Evolutionary conservation across 2,329 filamentous ascomycete genomes (phyloP).

Genomic region (Colletotrichum acutatum): DNA sequence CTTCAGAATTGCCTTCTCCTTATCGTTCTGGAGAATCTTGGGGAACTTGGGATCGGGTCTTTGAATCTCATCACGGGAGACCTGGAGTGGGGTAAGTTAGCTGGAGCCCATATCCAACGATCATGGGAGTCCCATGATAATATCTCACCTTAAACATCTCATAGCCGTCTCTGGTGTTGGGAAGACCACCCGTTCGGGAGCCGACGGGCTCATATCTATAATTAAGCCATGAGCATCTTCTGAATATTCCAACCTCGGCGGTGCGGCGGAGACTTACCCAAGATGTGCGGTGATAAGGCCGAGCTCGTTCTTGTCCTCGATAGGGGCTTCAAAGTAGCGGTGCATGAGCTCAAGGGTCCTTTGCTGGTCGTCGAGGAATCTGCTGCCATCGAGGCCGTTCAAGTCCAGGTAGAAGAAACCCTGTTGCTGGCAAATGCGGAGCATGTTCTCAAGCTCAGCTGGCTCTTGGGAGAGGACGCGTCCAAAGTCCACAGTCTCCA

Average conservation of each 20-base stretch:
- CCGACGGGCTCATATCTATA: constrained; percentile 60
- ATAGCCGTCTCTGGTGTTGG: constrained; percentile 61
- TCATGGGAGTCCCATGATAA: constrained; percentile 9
- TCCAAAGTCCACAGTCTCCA: constrained; percentile 64
- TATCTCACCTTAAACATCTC: constrained; percentile 60
- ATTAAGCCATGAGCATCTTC: neutral
- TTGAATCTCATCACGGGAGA: constrained; percentile 62
- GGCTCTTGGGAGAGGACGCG: constrained; percentile 65
- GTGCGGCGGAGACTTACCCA: constrained; percentile 48
- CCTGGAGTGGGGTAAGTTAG: constrained; percentile 34
- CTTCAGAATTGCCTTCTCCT: constrained; percentile 59
- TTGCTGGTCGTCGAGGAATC: constrained; percentile 63
- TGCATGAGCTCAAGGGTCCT: constrained; percentile 65
- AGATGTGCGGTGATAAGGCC: constrained; percentile 64
- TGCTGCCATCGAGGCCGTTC: constrained; percentile 61
- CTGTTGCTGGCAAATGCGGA: constrained; percentile 59
- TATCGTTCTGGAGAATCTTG: constrained; percentile 58
- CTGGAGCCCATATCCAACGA: too few relatives aligned
- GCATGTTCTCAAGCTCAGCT: constrained; percentile 61
- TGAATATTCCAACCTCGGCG: neutral
- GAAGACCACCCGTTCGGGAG: constrained; percentile 58
- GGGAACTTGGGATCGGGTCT: constrained; percentile 57
- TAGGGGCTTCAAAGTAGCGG: constrained; percentile 63
- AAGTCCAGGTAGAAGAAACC: constrained; percentile 69
- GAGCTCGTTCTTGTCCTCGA: constrained; percentile 67